Conservation (phyloP, 148 eudicot genomes). For the Rhododendron ferrugineum region DNA sequence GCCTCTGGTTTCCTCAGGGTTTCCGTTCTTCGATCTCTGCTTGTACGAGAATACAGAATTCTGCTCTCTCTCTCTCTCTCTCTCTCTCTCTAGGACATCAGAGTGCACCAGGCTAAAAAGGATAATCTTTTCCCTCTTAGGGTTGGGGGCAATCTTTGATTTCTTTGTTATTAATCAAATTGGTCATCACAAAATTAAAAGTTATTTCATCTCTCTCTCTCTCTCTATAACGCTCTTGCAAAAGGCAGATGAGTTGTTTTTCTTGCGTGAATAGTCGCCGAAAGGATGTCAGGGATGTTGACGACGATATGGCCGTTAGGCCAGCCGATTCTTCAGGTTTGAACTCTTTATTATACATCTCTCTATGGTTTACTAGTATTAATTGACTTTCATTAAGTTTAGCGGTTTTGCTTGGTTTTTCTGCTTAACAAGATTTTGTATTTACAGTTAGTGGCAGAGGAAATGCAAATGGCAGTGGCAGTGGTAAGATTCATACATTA, state of each 20-base stretch:
- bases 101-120: background rate
- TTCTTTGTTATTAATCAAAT: background rate
- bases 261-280: slow-evolving; percentile 43
- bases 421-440: background rate
- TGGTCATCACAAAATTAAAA: background rate
- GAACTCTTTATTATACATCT: background rate
- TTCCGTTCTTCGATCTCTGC: slow-evolving; percentile 5
- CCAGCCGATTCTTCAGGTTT: slow-evolving; percentile 46
- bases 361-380: background rate
- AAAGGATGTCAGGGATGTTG: slow-evolving; percentile 26
- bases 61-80: background rate
- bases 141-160: background rate
- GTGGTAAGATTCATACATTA: slow-evolving; percentile 2
- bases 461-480: slow-evolving; percentile 10
- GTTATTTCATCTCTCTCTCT: background rate
- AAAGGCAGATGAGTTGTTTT: slow-evolving; percentile 51
- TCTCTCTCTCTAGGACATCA: background rate
- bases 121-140: background rate
- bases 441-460: slow-evolving; percentile 29
- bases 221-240: background rate
- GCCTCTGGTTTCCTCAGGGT: background rate
- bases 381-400: too few relatives aligned
- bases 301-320: slow-evolving; percentile 17
- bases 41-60: background rate
- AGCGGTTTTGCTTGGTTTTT: background rate